A percentile compares a stretch with the other conserved stretches of the same genome.
phyloP scores from a whole-genome alignment of 305 asterid genomes.

The Ajuga reptans region DNA sequence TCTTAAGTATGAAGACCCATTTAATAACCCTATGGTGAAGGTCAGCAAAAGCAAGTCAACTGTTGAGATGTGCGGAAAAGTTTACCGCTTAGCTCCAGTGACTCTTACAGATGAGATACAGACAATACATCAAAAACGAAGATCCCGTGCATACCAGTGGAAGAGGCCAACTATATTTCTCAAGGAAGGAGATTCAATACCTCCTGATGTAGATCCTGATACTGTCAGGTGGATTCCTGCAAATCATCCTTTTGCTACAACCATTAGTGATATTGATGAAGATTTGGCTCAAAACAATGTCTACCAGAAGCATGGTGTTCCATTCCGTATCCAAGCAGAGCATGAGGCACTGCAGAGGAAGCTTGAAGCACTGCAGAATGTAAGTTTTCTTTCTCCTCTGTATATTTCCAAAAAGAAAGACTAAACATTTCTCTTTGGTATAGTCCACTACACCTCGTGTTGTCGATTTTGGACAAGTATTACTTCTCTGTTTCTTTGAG shows the following conservation, averaged over 20 bases:
- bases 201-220: constrained; percentile 97
- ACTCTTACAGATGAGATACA: constrained; percentile 81
- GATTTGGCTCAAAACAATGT: constrained; percentile 85
- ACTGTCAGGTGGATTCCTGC: constrained; percentile 97
- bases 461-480: background rate
- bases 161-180: constrained; percentile 87
- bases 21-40: constrained; percentile 90
- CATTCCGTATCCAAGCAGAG: constrained; percentile 89
- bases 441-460: background rate
- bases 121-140: constrained; percentile 72
- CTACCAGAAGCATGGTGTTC: constrained; percentile 90
- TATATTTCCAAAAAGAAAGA: background rate
- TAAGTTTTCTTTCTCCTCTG: constrained; percentile 30
- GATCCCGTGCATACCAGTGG: constrained; percentile 98
- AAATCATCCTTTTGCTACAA: constrained; percentile 96
- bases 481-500: background rate
- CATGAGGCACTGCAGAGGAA: constrained; percentile 92
- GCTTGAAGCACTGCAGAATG: constrained; percentile 88
- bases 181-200: constrained; percentile 84
- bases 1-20: constrained; percentile 90
- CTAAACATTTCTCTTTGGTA: background rate
- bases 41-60: constrained; percentile 70
- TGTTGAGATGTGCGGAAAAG: constrained; percentile 95
- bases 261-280: constrained; percentile 86
- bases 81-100: constrained; percentile 86